These are phyloP conservation scores for Penicillium sp. DNA, from an alignment of 2,329 filamentous ascomycete species.

Conservation along the genomic window DNA sequence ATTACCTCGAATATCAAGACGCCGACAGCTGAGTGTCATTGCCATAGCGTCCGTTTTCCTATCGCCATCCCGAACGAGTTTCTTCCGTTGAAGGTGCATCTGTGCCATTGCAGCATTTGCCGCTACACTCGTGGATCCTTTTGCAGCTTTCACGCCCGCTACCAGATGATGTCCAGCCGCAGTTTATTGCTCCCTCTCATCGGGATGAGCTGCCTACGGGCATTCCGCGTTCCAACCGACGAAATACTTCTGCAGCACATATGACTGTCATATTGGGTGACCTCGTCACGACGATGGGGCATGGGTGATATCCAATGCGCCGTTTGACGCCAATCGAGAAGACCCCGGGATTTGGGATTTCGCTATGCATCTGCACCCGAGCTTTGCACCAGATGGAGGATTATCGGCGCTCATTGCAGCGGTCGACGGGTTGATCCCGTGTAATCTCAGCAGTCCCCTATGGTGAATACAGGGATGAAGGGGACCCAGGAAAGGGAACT, in stretches of 20 bases:
- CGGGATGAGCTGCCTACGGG: slow-evolving; percentile 25
- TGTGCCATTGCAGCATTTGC: slow-evolving; percentile 49
- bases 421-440: slow-evolving; percentile 16
- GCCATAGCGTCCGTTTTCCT: slow-evolving; percentile 28
- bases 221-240: slow-evolving; percentile 30
- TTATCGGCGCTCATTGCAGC: slow-evolving; percentile 16
- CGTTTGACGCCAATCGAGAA: slow-evolving; percentile 21
- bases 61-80: slow-evolving; percentile 32
- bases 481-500: slow-evolving; percentile 19
- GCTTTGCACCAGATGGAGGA: slow-evolving; percentile 18
- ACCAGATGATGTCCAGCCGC: slow-evolving; percentile 17
- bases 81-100: slow-evolving; percentile 40
- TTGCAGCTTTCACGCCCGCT: slow-evolving; percentile 28
- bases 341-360: slow-evolving; percentile 20
- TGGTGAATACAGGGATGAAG: neutral
- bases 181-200: slow-evolving; percentile 25
- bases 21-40: slow-evolving; percentile 28
- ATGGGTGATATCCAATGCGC: slow-evolving; percentile 26
- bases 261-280: slow-evolving; percentile 40
- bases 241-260: slow-evolving; percentile 45
- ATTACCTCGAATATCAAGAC: too few species aligned
- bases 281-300: slow-evolving; percentile 3
- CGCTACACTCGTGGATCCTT: slow-evolving; percentile 40
- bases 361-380: slow-evolving; percentile 18
- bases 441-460: neutral